A percentile compares a stretch with the other conserved stretches of the same genome.
Evolutionary conservation across 129 eudicot genomes (phyloP).

Genomic region (Scalesia atractyloides): DNA sequence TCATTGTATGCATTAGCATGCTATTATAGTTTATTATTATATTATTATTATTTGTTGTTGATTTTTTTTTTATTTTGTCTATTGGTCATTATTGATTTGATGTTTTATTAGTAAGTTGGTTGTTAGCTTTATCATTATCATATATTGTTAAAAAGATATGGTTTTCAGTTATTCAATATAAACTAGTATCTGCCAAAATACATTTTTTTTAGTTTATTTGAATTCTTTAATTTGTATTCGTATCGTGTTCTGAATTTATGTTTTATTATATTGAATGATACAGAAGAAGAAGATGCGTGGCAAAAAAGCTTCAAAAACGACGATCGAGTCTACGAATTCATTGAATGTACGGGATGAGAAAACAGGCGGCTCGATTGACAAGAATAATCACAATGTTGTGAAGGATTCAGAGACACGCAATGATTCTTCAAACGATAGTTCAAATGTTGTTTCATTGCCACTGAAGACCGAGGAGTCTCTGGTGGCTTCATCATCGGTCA

Average conservation of each 20-base stretch:
- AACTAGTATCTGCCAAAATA: too few relatives aligned
- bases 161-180: too few relatives aligned
- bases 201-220: too few relatives aligned
- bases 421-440: background rate
- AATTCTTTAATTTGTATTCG: background rate
- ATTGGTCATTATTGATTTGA: too few relatives aligned
- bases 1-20: too few relatives aligned
- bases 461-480: background rate
- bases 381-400: background rate
- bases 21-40: too few relatives aligned
- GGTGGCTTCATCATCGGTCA: background rate
- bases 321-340: background rate
- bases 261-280: background rate
- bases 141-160: too few relatives aligned
- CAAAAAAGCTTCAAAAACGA: slow-evolving; percentile 4
- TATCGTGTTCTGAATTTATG: background rate
- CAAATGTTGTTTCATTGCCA: slow-evolving; percentile 10
- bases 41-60: too few relatives aligned
- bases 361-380: background rate
- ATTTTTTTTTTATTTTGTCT: too few relatives aligned
- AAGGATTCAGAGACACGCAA: background rate
- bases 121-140: too few relatives aligned
- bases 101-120: too few relatives aligned
- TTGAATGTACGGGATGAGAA: slow-evolving; percentile 4
- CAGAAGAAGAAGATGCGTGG: slow-evolving; percentile 20